These are phyloP conservation scores for Aspergillus costaricaensis DNA, from an alignment of 2,329 filamentous ascomycete genomes.

Conservation along the genomic window DNA sequence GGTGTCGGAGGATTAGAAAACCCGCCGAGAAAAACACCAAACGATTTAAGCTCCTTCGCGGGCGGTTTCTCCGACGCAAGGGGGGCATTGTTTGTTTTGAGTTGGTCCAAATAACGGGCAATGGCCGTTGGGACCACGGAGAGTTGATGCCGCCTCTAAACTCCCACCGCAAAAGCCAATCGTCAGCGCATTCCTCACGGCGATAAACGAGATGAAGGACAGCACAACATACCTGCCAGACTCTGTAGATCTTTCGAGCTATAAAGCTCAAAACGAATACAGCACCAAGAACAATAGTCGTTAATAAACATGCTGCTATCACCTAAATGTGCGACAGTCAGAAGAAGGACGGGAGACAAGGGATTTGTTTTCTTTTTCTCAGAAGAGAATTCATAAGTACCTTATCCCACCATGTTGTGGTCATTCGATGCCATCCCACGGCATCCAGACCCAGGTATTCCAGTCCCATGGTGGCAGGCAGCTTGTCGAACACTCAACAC, in stretches of 20 bases:
- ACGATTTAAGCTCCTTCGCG: conserved; percentile 21
- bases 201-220: neutral
- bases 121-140: conserved; percentile 13
- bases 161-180: neutral
- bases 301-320: conserved; percentile 16
- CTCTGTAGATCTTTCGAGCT: conserved; percentile 9
- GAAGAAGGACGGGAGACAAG: neutral
- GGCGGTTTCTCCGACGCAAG: neutral
- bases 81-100: conserved; percentile 11
- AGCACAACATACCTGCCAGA: conserved; percentile 15
- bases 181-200: neutral
- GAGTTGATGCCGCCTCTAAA: conserved; percentile 17
- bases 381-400: neutral
- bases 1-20: conserved; percentile 33
- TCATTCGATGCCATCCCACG: conserved; percentile 21
- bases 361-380: neutral
- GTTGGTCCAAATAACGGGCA: conserved; percentile 15
- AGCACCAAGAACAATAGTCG: conserved; percentile 15
- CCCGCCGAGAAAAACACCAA: conserved; percentile 38
- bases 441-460: conserved; percentile 22
- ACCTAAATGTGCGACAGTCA: conserved; percentile 11
- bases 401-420: conserved; percentile 21
- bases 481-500: neutral
- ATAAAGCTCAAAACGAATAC: conserved; percentile 16
- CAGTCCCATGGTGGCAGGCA: conserved; percentile 15